Conservation (phyloP, 345 rosid species). For the Corchorus olitorius region DNA sequence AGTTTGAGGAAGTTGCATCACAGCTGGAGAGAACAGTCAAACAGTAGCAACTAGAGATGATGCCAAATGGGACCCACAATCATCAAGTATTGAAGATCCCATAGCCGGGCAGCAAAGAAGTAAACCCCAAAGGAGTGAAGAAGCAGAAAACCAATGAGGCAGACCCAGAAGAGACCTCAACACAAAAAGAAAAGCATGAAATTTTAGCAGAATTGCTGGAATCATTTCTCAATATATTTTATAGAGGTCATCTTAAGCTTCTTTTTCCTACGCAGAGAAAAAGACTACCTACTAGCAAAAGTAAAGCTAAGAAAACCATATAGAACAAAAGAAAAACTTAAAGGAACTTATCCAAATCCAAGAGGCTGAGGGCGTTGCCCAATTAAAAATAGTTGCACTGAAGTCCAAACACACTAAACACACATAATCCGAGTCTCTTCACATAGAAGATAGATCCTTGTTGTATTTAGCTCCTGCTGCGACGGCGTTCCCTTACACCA, state of each 20-base stretch:
- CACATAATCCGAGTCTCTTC: conserved; percentile 46
- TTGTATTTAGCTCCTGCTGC: conserved; percentile 84
- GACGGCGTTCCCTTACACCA: conserved; percentile 75
- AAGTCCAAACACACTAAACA: conserved; percentile 66
- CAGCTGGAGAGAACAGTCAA: conserved; percentile 55
- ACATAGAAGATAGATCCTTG: conserved; percentile 22
- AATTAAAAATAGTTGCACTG: conserved; percentile 58
- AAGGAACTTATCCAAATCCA: conserved; percentile 74
- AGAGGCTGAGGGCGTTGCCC: conserved; percentile 56
- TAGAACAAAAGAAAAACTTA: conserved; percentile 45
- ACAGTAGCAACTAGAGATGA: conserved; percentile 57
- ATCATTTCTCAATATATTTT: conserved; percentile 38
- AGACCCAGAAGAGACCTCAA: conserved; percentile 94
- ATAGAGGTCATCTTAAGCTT: conserved; percentile 29
- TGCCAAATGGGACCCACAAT: conserved; percentile 62
- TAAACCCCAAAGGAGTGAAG: conserved; percentile 63
- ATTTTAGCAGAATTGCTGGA: conserved; percentile 49
- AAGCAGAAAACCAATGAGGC: conserved; percentile 86
- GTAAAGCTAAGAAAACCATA: conserved; percentile 49
- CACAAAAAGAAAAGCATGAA: conserved; percentile 63
- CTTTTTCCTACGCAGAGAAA: conserved; percentile 33
- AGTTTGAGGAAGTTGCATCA: conserved; percentile 47
- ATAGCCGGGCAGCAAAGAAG: conserved; percentile 57
- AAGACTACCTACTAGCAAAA: conserved; percentile 41
- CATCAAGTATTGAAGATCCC: conserved; percentile 70